Percentiles rank a stretch among this genome's conserved stretches.
These are phyloP conservation scores for Begonia peltatifolia DNA, from an alignment of 306 rosid genomes.

Conservation along the genomic window DNA sequence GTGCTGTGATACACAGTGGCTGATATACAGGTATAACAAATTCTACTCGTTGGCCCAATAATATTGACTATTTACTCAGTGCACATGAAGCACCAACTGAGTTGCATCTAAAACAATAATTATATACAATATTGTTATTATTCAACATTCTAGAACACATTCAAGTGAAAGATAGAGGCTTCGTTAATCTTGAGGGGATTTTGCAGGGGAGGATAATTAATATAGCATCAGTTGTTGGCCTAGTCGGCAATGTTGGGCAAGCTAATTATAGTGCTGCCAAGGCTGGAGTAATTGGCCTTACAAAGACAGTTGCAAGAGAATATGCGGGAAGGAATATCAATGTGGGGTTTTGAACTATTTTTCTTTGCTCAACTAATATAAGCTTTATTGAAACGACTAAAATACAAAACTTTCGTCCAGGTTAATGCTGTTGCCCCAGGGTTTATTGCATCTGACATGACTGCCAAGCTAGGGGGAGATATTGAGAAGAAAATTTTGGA, in stretches of 20 bases:
- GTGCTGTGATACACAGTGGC: too few species aligned
- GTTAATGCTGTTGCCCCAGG: slow-evolving; percentile 98
- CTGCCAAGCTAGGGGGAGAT: slow-evolving; percentile 78
- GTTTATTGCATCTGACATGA: slow-evolving; percentile 94
- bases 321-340: slow-evolving; percentile 82
- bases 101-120: too few species aligned
- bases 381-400: slow-evolving; percentile 1
- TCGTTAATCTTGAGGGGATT: slow-evolving; percentile 6
- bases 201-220: slow-evolving; percentile 92
- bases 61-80: too few species aligned
- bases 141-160: too few species aligned
- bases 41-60: too few species aligned
- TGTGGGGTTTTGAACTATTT: slow-evolving; percentile 16
- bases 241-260: slow-evolving; percentile 87
- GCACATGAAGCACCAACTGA: too few species aligned
- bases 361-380: slow-evolving; percentile 4
- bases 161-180: neutral
- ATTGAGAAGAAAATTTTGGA: slow-evolving; percentile 71
- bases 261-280: slow-evolving; percentile 98
- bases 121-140: too few species aligned
- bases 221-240: slow-evolving; percentile 90
- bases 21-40: too few species aligned
- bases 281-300: slow-evolving; percentile 95
- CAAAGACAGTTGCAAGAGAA: slow-evolving; percentile 84
- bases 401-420: slow-evolving; percentile 25